These are phyloP conservation scores for Fusarium nanum DNA, from an alignment of 2,329 filamentous ascomycete species.

Conservation along the genomic window DNA sequence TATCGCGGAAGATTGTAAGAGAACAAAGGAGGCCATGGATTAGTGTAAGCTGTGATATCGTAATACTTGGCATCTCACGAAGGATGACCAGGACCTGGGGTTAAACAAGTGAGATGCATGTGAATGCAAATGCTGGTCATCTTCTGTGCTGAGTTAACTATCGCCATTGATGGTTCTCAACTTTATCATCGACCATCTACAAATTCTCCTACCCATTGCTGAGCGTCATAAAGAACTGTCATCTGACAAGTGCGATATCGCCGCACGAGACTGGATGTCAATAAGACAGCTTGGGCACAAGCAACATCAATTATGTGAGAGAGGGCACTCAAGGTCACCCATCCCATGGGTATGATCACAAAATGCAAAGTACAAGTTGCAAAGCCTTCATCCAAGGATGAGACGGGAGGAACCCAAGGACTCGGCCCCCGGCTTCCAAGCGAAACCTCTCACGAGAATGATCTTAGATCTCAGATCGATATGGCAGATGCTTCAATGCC, in stretches of 20 bases:
- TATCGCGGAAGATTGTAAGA: neutral
- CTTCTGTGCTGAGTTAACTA: neutral
- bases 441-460: neutral
- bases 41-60: neutral
- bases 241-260: neutral
- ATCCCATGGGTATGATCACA: neutral
- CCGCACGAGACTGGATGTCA: neutral
- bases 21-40: neutral
- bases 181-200: neutral
- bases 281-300: neutral
- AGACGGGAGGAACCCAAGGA: neutral
- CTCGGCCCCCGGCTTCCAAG: neutral
- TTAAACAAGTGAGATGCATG: neutral
- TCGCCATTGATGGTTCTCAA: too few species aligned
- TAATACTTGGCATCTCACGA: neutral
- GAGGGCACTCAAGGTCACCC: neutral
- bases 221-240: neutral
- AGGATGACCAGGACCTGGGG: neutral
- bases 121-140: neutral
- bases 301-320: neutral
- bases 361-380: neutral
- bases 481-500: neutral
- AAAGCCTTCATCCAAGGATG: neutral
- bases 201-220: neutral
- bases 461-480: neutral